A percentile compares a stretch with the other conserved stretches of the same genome.
Conservation (phyloP, 495 filamentous ascomycete genomes). For the Aspergillus steynii region DNA sequence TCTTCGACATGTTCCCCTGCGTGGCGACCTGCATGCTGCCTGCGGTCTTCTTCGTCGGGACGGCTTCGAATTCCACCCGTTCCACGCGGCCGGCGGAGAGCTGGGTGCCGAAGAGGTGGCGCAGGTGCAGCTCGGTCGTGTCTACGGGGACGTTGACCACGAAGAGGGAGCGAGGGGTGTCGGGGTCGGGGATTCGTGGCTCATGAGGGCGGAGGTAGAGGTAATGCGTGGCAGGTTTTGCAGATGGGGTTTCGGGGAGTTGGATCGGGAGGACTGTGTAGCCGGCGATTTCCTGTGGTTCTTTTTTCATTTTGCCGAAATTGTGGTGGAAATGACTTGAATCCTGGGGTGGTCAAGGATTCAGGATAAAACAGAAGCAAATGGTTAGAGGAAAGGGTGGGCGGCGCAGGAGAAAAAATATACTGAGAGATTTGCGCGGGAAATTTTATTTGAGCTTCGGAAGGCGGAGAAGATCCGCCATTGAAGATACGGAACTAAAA, state of each 20-base stretch:
- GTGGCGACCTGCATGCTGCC: constrained; percentile 11
- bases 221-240: constrained; percentile 68
- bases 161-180: constrained; percentile 78
- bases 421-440: constrained; percentile 7
- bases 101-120: constrained; percentile 67
- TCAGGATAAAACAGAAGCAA: not conserved
- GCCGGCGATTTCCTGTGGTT: constrained; percentile 44
- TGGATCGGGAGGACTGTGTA: constrained; percentile 53
- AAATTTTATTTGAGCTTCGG: constrained; percentile 16
- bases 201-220: constrained; percentile 83
- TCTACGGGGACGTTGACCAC: constrained; percentile 86
- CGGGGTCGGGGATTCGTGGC: constrained; percentile 70
- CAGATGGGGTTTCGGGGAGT: constrained; percentile 62
- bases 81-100: constrained; percentile 77
- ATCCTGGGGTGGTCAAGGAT: constrained; percentile 7
- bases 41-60: constrained; percentile 44
- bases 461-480: constrained; percentile 19
- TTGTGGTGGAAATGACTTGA: constrained; percentile 14
- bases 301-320: constrained; percentile 38
- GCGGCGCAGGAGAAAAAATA: constrained; percentile 5
- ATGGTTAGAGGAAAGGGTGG: not conserved
- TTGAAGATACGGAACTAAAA: not conserved
- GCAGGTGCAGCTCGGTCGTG: constrained; percentile 73
- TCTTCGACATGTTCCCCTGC: constrained; percentile 29
- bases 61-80: constrained; percentile 66